Evolutionary conservation across 2,329 filamentous ascomycete species (phyloP), one percentile per base, ranked within the genome.

Genomic region (Sphaerulina musiva): DNA sequence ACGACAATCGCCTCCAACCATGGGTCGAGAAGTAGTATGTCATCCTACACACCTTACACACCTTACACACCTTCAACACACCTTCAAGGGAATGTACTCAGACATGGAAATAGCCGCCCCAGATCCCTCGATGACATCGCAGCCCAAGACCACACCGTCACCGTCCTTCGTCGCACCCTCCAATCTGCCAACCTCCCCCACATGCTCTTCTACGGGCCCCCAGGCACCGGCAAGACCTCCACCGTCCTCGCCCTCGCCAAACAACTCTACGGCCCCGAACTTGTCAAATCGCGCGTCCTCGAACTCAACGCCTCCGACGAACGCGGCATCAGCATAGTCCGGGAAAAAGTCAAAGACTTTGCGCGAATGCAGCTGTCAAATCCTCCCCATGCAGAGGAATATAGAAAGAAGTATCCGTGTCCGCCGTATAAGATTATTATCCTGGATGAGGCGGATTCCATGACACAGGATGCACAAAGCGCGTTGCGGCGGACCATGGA

Each of bases 301-400:
- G 95, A 98, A 76, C 84, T 98, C 67, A 99, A 99, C 74, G 95
- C 95, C 64, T 98, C 95, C 38, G 93, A 99, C 74, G 93, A 99
- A 75, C 91, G 93, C 61, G 95, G 95, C 50, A 97, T 99, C 69
- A 87, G 83, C 57, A 97, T 99, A 60, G 92, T 99, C 38, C 87
- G 93, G 49, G 89, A 96, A 68, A 97, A 97, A 73, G 90, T 99
- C 70, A 98, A 98, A 72, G 87, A 95, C 72, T 99, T 99, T 72
- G 95, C 95, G 20, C 84, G 92, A 57, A 92, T 95, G 78, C 92
- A 96, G 71, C 82, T 97, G 58, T 91, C 87, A 31, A 89, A 95
- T 61, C 84, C 88, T 2, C 84, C 89, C 84, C 64, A 81, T 87
- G 75, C 76, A 82, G 72, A 72, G 65, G 68, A 77, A 47, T 84